These are phyloP conservation scores for Talaromyces ruber DNA, from an alignment of 495 filamentous ascomycete genomes.

Conservation along the genomic window DNA sequence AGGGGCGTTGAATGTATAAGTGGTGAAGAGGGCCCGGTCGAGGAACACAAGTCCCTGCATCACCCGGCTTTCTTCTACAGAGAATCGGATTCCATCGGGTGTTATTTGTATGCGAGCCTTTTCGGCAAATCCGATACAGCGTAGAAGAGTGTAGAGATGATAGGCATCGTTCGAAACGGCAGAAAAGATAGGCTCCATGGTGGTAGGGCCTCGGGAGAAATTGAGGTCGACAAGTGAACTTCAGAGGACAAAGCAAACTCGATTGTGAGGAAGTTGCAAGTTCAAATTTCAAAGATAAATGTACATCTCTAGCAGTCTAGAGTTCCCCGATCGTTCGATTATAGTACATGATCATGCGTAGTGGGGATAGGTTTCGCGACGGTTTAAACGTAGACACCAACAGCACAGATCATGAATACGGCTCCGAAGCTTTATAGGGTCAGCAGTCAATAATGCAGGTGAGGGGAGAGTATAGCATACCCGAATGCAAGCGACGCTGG, in stretches of 20 bases:
- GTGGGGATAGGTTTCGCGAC: conserved; percentile 12
- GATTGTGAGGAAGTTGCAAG: conserved; percentile 3
- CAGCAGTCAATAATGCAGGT: conserved; percentile 8
- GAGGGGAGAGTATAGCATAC: conserved; percentile 41
- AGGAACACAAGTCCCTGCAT: conserved; percentile 85
- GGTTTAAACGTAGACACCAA: conserved; percentile 91
- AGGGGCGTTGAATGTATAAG: conserved; percentile 57
- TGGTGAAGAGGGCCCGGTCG: conserved; percentile 78
- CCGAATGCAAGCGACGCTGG: conserved; percentile 85
- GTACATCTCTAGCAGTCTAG: conserved; percentile 27
- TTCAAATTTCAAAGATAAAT: conserved; percentile 12
- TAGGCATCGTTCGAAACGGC: conserved; percentile 81
- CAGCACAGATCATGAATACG: conserved; percentile 96
- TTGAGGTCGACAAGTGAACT: conserved; percentile 5
- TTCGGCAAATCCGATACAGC: conserved; percentile 72
- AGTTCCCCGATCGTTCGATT: conserved; percentile 19
- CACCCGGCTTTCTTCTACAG: conserved; percentile 72
- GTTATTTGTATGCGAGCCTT: conserved; percentile 81
- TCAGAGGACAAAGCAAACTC: not conserved
- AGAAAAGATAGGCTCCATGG: conserved; percentile 54
- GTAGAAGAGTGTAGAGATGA: conserved; percentile 82
- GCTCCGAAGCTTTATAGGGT: conserved; percentile 66
- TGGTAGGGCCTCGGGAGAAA: not conserved
- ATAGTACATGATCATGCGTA: conserved; percentile 26
- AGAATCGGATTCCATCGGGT: conserved; percentile 74